Conservation (phyloP, 176 grass and related monocot genomes). For the Aegilops longissima region DNA sequence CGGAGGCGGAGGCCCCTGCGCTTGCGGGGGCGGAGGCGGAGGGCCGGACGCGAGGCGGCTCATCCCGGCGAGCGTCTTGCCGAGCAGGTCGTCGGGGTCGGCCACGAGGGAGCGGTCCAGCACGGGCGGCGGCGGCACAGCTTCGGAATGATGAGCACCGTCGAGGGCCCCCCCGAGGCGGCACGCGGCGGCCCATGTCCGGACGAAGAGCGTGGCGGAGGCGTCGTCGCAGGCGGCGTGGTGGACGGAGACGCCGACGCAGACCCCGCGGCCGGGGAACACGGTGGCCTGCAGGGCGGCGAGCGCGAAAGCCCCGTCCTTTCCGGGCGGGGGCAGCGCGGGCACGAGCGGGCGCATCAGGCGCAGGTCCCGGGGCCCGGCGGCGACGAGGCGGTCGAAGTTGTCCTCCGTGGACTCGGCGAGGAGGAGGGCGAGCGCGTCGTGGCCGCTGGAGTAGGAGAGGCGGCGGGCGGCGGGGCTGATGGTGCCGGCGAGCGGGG, state of each 20-base stretch:
- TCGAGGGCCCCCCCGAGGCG: not conserved
- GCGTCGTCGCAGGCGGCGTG: conserved; percentile 24
- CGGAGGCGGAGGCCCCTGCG: not conserved
- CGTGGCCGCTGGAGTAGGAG: not conserved
- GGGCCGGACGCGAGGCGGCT: conserved; percentile 12
- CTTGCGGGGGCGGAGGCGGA: not conserved
- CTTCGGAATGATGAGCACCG: not conserved
- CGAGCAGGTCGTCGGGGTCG: conserved; percentile 44
- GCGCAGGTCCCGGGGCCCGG: not conserved
- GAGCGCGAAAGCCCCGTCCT: not conserved
- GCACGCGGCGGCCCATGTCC: conserved; percentile 51
- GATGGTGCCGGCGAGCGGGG: conserved; percentile 45
- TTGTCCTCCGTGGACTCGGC: not conserved
- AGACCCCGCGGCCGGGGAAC: not conserved
- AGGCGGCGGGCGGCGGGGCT: not conserved
- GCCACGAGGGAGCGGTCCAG: conserved; percentile 32
- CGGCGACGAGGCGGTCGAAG: not conserved
- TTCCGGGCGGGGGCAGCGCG: not conserved
- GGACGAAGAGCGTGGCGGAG: conserved; percentile 42
- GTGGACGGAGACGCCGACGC: not conserved
- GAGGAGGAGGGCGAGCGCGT: not conserved
- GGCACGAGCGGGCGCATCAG: not conserved
- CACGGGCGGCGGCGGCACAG: not conserved
- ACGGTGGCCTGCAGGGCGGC: conserved; percentile 7
- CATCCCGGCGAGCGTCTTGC: conserved; percentile 48